Conservation (phyloP, 179 eudicot genomes). For the Heliamphora pulchella region DNA sequence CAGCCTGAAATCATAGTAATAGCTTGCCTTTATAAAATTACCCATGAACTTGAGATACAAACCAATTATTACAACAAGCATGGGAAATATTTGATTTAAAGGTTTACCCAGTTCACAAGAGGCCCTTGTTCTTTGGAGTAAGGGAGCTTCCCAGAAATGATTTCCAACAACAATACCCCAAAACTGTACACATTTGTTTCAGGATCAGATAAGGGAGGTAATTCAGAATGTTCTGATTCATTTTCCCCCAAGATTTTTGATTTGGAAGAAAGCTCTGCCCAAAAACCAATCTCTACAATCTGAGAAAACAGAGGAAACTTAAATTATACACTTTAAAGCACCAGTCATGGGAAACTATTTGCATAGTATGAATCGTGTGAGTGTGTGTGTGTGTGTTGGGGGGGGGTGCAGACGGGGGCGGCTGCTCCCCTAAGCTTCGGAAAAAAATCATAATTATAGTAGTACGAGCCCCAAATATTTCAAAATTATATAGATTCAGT, state of each 20-base stretch:
- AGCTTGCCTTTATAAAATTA: not conserved
- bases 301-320: constrained; percentile 16
- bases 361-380: not conserved
- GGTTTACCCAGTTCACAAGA: constrained; percentile 61
- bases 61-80: constrained; percentile 11
- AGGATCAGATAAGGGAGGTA: constrained; percentile 31
- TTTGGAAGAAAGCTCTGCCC: constrained; percentile 40
- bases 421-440: too few relatives aligned
- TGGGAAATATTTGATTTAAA: not conserved
- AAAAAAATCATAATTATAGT: too few relatives aligned
- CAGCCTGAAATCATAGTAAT: constrained; percentile 39
- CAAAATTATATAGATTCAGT: too few relatives aligned
- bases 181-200: constrained; percentile 62
- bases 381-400: too few relatives aligned
- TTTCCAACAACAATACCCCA: constrained; percentile 78
- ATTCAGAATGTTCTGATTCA: constrained; percentile 28
- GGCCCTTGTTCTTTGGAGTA: constrained; percentile 62
- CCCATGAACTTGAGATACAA: not conserved
- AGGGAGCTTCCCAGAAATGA: constrained; percentile 66
- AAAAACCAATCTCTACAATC: constrained; percentile 60
- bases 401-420: too few relatives aligned
- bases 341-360: not conserved
- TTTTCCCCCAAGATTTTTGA: constrained; percentile 29
- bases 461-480: too few relatives aligned
- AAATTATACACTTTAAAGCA: too few relatives aligned